A percentile compares a stretch with the other conserved stretches of the same genome.
phyloP scores from a whole-genome alignment of 208 protist genomes.

The Borovskyia barvae region DNA sequence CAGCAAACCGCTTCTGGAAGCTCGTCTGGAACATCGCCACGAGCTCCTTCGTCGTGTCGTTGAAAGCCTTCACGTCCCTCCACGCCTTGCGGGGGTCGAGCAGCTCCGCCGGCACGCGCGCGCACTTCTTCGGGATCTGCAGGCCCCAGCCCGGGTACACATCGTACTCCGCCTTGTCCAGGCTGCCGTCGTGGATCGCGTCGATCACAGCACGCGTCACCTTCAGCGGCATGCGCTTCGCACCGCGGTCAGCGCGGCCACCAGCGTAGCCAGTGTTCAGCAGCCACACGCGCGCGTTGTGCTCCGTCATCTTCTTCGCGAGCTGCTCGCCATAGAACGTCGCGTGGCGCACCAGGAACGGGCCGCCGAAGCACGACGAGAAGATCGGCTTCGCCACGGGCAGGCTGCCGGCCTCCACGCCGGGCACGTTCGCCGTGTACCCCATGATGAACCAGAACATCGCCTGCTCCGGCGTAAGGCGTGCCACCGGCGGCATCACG shows the following conservation, averaged over 20 bases:
- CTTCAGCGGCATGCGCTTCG: slow-evolving; percentile 89
- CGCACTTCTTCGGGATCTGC: slow-evolving; percentile 73
- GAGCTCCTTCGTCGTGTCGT: slow-evolving; percentile 78
- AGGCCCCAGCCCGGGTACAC: slow-evolving; percentile 90
- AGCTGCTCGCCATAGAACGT: slow-evolving; percentile 96
- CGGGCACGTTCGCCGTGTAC: slow-evolving; percentile 94
- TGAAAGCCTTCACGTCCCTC: slow-evolving; percentile 85
- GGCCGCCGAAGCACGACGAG: slow-evolving; percentile 94
- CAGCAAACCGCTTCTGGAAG: slow-evolving; percentile 88
- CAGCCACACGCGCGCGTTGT: slow-evolving; percentile 88
- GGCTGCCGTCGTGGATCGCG: slow-evolving; percentile 93
- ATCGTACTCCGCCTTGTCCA: slow-evolving; percentile 69
- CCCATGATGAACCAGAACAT: slow-evolving; percentile 95
- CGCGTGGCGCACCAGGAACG: slow-evolving; percentile 96
- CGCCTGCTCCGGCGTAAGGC: slow-evolving; percentile 91
- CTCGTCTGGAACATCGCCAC: slow-evolving; percentile 92
- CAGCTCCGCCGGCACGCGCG: slow-evolving; percentile 80
- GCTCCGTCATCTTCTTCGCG: slow-evolving; percentile 89
- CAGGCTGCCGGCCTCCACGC: slow-evolving; percentile 92
- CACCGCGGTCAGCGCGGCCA: slow-evolving; percentile 79
- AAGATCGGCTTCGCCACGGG: slow-evolving; percentile 93
- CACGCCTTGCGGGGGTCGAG: slow-evolving; percentile 91
- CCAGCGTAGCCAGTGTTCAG: slow-evolving; percentile 96
- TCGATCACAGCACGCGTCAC: slow-evolving; percentile 95
- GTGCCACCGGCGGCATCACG: slow-evolving; percentile 95